A percentile compares a stretch with the other conserved stretches of the same genome.
These are phyloP conservation scores for Penicillium brasilianum DNA, from an alignment of 2,329 filamentous ascomycete genomes.

Conservation along the genomic window DNA sequence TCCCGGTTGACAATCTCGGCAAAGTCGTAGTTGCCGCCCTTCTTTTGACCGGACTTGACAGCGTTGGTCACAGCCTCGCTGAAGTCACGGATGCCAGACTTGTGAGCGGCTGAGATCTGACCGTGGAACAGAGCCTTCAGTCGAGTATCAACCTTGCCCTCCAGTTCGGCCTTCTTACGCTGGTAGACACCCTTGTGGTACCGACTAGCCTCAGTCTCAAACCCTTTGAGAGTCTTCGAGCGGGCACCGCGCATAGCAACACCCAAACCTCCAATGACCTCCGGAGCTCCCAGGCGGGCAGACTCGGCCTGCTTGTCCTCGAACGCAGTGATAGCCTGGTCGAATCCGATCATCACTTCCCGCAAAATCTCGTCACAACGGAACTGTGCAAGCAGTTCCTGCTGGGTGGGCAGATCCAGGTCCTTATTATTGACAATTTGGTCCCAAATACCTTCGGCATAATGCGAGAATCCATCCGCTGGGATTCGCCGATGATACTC, in stretches of 20 bases:
- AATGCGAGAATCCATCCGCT: slow-evolving; percentile 93
- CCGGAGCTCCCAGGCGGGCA: slow-evolving; percentile 71
- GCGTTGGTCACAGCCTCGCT: slow-evolving; percentile 83
- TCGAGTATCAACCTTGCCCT: slow-evolving; percentile 83
- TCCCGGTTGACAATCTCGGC: slow-evolving; percentile 87
- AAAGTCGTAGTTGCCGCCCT: slow-evolving; percentile 89
- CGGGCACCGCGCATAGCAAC: slow-evolving; percentile 73
- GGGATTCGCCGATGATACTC: slow-evolving; percentile 96
- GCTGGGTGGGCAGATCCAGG: slow-evolving; percentile 92
- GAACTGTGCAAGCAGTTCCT: slow-evolving; percentile 95
- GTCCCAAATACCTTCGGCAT: slow-evolving; percentile 94
- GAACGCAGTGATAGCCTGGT: slow-evolving; percentile 77
- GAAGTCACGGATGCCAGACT: slow-evolving; percentile 81
- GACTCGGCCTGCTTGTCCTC: slow-evolving; percentile 84
- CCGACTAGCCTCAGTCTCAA: slow-evolving; percentile 86
- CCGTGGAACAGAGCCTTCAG: slow-evolving; percentile 86
- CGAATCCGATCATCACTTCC: slow-evolving; percentile 84
- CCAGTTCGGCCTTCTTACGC: slow-evolving; percentile 82
- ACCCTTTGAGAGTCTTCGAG: slow-evolving; percentile 75
- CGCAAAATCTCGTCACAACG: slow-evolving; percentile 95
- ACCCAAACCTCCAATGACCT: slow-evolving; percentile 77
- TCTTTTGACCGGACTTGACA: slow-evolving; percentile 92
- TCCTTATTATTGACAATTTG: slow-evolving; percentile 99
- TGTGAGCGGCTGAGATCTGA: slow-evolving; percentile 88
- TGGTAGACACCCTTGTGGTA: slow-evolving; percentile 97